Evolutionary conservation across 129 eudicot species (phyloP).

Genomic region (Arctium lappa): DNA sequence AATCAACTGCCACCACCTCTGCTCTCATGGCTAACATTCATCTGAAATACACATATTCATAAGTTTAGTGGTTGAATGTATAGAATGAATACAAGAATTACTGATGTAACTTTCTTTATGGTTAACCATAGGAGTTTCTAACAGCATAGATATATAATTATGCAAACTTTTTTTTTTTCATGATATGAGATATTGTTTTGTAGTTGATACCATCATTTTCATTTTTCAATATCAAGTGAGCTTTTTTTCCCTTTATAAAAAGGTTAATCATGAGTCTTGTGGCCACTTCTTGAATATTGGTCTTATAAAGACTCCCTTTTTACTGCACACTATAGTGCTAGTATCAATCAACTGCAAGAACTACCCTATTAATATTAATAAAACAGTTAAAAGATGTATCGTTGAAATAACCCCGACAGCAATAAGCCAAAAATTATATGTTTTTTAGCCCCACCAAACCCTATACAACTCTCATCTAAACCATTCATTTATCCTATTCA

Average conservation of each 20-base stretch:
- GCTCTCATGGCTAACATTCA: neutral
- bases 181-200: conserved; percentile 15
- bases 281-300: conserved; percentile 27
- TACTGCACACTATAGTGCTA: neutral
- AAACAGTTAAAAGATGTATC: neutral
- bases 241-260: conserved; percentile 44
- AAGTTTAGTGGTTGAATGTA: neutral
- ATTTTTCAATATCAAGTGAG: conserved; percentile 22
- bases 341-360: conserved; percentile 16
- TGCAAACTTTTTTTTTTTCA: neutral
- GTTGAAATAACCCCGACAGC: neutral
- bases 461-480: no score
- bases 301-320: conserved; percentile 19
- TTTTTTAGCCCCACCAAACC: neutral
- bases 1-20: neutral
- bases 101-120: neutral
- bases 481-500: no score
- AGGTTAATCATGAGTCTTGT: conserved; percentile 39
- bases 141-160: conserved; percentile 2
- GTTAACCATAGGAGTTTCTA: conserved; percentile 17
- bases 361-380: conserved; percentile 6
- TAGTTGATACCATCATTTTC: conserved; percentile 17
- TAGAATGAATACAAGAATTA: neutral
- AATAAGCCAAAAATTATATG: conserved; percentile 3
- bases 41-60: neutral